phyloP scores from a whole-genome alignment of 345 rosid species.

The Erucastrum elatum region DNA sequence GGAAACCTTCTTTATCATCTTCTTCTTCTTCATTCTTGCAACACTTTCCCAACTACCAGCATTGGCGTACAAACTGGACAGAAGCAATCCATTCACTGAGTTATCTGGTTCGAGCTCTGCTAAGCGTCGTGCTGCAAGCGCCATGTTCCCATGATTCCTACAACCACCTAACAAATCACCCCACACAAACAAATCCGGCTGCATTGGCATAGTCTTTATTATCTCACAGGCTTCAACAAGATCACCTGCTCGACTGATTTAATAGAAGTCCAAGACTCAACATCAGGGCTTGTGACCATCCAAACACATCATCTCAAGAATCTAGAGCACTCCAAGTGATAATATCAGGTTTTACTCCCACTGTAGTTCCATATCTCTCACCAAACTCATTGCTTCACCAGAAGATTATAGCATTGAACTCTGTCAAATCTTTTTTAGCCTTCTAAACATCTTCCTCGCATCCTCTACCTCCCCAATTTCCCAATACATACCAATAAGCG shows the following conservation, averaged over 20 bases:
- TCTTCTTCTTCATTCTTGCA: not conserved
- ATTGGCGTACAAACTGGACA: not conserved
- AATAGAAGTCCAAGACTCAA: too few relatives aligned
- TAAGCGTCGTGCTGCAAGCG: not conserved
- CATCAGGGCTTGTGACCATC: too few relatives aligned
- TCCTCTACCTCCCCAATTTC: too few relatives aligned
- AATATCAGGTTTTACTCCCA: constrained; percentile 54
- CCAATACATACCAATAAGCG: not conserved
- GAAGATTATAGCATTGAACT: constrained; percentile 70
- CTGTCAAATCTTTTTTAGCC: constrained; percentile 47
- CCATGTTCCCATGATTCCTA: not conserved
- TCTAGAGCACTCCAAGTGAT: constrained; percentile 65
- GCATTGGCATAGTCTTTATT: not conserved
- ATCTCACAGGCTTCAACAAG: not conserved
- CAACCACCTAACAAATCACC: not conserved
- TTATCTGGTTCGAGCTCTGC: not conserved
- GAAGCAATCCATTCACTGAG: not conserved
- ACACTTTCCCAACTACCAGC: not conserved
- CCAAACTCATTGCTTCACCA: constrained; percentile 61
- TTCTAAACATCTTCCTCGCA: too few relatives aligned
- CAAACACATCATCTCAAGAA: constrained; percentile 32
- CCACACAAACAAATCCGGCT: not conserved
- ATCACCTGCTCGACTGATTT: too few relatives aligned
- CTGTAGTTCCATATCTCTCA: constrained; percentile 42
- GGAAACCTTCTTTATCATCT: not conserved